phyloP scores from a whole-genome alignment of 345 rosid species.

The Chamaenerion angustifolium region DNA sequence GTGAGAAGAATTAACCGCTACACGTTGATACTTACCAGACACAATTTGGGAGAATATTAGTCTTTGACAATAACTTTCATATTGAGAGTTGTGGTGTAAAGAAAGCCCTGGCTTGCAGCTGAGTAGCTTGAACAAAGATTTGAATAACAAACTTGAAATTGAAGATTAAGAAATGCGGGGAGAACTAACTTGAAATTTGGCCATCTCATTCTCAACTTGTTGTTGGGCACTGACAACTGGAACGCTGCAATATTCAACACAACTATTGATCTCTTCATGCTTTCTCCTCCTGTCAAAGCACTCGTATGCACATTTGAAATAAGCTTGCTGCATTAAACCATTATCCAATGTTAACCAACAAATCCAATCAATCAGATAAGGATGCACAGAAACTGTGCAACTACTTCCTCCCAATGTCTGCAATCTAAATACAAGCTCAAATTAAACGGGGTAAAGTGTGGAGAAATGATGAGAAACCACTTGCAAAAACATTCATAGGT shows the following conservation, averaged over 20 bases:
- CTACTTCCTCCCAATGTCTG: too few relatives aligned
- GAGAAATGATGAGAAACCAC: too few relatives aligned
- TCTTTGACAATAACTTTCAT: too few relatives aligned
- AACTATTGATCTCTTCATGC: conserved; percentile 66
- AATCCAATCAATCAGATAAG: not conserved
- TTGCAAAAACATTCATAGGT: too few relatives aligned
- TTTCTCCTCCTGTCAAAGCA: conserved; percentile 74
- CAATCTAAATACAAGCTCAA: not conserved
- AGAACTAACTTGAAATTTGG: conserved; percentile 70
- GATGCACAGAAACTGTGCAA: not conserved
- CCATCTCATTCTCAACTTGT: conserved; percentile 74
- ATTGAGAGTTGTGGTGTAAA: too few relatives aligned
- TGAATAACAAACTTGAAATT: not conserved
- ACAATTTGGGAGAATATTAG: not conserved
- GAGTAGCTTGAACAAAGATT: not conserved
- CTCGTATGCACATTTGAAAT: conserved; percentile 81
- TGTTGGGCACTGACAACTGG: conserved; percentile 69
- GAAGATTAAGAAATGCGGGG: not conserved
- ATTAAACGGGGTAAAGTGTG: too few relatives aligned
- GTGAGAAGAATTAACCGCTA: too few relatives aligned
- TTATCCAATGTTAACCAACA: not conserved
- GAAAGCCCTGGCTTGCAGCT: not conserved
- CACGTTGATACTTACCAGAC: too few relatives aligned
- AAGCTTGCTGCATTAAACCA: conserved; percentile 63
- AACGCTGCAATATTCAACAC: conserved; percentile 67